Conservation (phyloP, 1,284 basidiomycete genomes). For the Puccinia hordei region DNA sequence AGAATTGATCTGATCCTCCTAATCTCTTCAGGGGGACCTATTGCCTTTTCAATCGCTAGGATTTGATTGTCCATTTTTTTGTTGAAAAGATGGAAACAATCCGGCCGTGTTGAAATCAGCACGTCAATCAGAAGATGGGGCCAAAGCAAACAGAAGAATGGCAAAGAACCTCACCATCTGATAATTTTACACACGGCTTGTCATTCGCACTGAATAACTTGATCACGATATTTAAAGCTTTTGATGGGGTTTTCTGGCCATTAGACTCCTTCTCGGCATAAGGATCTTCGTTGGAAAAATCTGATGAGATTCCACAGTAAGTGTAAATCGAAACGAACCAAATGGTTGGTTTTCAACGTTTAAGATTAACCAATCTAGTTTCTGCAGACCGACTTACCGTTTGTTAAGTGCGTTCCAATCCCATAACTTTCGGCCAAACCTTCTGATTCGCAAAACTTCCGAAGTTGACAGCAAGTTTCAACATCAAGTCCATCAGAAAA, state of each 20-base stretch:
- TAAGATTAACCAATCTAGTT: background rate
- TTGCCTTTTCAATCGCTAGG: constrained; percentile 22
- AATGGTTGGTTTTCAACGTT: background rate
- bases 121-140: background rate
- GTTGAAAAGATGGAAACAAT: background rate
- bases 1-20: constrained; percentile 18
- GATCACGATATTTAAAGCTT: constrained; percentile 64
- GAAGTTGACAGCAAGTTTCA: constrained; percentile 70
- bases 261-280: background rate
- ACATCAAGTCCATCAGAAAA: constrained; percentile 79
- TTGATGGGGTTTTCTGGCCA: background rate
- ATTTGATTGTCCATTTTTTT: background rate
- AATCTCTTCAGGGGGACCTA: constrained; percentile 23
- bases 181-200: constrained; percentile 81
- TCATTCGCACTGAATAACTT: constrained; percentile 76
- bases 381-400: constrained; percentile 62
- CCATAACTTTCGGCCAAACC: constrained; percentile 81
- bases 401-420: constrained; percentile 86
- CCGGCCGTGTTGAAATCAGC: background rate
- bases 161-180: constrained; percentile 65
- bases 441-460: constrained; percentile 71
- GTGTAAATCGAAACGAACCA: background rate
- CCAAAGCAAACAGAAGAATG: too few species aligned
- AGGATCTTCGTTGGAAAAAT: background rate
- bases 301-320: background rate